Evolutionary conservation across 1,284 basidiomycete species (phyloP).

Genomic region (Fomitopsis schrenkii): DNA sequence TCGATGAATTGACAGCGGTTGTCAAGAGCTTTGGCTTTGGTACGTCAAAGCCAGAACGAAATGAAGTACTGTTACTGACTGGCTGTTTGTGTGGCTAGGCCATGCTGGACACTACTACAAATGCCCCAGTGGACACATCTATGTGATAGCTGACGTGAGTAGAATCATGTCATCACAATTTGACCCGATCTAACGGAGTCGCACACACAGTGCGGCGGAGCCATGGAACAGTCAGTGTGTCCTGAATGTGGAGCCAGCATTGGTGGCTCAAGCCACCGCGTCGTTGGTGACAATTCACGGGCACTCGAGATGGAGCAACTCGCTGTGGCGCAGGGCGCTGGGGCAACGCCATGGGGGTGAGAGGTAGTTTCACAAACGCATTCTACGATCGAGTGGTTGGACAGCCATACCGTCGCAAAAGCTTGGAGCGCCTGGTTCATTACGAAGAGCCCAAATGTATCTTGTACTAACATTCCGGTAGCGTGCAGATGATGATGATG

Average conservation of each 20-base stretch:
- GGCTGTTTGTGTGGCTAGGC: slow-evolving; percentile 23
- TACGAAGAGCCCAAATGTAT: no score
- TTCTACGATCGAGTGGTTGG: not conserved
- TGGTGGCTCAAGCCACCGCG: slow-evolving; percentile 41
- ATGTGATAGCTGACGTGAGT: slow-evolving; percentile 23
- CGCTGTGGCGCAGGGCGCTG: slow-evolving; percentile 19
- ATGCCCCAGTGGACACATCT: slow-evolving; percentile 23
- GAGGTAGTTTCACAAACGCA: not conserved
- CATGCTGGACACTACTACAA: slow-evolving; percentile 41
- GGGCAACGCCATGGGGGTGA: slow-evolving; percentile 6
- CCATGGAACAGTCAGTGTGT: slow-evolving; percentile 39
- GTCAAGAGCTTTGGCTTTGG: slow-evolving; percentile 43
- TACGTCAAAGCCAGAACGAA: slow-evolving; percentile 14
- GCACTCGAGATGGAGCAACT: slow-evolving; percentile 42
- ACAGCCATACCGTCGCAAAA: no score
- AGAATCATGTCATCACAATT: not conserved
- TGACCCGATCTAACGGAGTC: not conserved
- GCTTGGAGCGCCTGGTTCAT: no score
- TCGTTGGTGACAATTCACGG: slow-evolving; percentile 37
- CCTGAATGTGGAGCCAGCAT: slow-evolving; percentile 51
- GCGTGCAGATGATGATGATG: no score
- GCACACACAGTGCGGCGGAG: slow-evolving; percentile 47
- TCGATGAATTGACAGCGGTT: slow-evolving; percentile 44
- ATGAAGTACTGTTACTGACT: not conserved
- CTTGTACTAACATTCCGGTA: not conserved